A percentile compares a stretch with the other conserved stretches of the same genome.
phyloP scores from a whole-genome alignment of 768 basidiomycete genomes.

The Daedaleopsis sinensis region DNA sequence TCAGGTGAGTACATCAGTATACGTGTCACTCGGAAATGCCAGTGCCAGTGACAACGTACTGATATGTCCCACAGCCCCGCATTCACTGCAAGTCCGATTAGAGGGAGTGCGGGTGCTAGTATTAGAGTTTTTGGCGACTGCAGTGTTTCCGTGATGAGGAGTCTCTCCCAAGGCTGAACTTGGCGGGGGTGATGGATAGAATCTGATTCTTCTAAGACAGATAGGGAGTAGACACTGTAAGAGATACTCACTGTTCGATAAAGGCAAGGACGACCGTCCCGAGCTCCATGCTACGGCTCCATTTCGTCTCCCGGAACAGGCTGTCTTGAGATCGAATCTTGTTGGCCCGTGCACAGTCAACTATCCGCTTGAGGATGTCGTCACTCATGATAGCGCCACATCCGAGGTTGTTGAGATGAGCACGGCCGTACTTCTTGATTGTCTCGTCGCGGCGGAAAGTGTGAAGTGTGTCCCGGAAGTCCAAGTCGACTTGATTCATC shows the following conservation, averaged over 20 bases:
- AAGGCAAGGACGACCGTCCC: constrained; percentile 6
- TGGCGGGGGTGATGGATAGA: not conserved
- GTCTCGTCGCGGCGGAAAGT: constrained; percentile 21
- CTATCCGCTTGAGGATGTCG: constrained; percentile 24
- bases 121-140: no score
- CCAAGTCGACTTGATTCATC: constrained; percentile 1
- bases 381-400: constrained; percentile 25
- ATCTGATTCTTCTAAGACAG: not conserved
- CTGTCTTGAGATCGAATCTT: constrained; percentile 22
- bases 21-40: no score
- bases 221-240: no score
- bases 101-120: no score
- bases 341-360: constrained; percentile 28
- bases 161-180: no score
- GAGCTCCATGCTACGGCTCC: constrained; percentile 19
- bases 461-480: constrained; percentile 9
- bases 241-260: not conserved
- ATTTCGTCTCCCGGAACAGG: constrained; percentile 25
- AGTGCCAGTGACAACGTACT: no score
- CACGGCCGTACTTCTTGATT: constrained; percentile 2
- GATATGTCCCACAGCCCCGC: no score
- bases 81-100: no score
- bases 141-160: no score
- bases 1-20: no score
- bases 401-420: constrained; percentile 17